Base-by-base conservation (phyloP, 2,329 filamentous ascomycete genomes). In the Ascochyta pisi region DNA sequence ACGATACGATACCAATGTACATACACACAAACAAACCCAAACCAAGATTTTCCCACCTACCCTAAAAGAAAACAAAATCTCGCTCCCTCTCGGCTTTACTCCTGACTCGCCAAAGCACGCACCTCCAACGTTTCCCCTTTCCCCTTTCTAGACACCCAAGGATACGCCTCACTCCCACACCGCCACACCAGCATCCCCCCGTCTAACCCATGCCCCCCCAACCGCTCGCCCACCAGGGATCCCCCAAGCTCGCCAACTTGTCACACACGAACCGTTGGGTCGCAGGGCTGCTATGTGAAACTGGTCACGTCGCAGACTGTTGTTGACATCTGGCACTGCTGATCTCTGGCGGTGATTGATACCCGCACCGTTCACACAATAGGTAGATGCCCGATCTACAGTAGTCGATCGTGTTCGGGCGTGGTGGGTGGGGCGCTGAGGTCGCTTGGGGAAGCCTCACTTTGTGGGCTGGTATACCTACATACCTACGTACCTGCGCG, bases 1-100 rank as follows among this genome's bases (percentile, higher is more conserved):
- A 33, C 37, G 35, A 47, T 26, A 51, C 38, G 53, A 56, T 37
- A 51, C 26, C 29, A 56, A 56, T 56, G 53, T 56, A 56, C 47
- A 56, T 56, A 56, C 29, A 19, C 40, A 53, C 15, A n/a, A n/a
- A 34, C 15, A 34, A n/a, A 34, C 27, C 13, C 10, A 26, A 26
- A 3, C 29, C 13, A 13, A 31, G 19, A 19, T 19, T 19, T 19
- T 19, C 19, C 19, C 19, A 19, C 19, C 19, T 19, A 19, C 19
- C 19, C 19, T 19, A 3, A 19, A n/a, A 12, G 6, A 35, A 16
- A 35, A 5, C 33, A 31, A 29, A 29, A 29, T 10, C 3, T 4
- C 7, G 9, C 26, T 12, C 12, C 12, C 10, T 5, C 33, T 35
- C 15, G 33, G 24, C 39, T 42, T 42, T 23, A 13, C 37, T n/a